Base-by-base conservation (phyloP, 2,329 filamentous ascomycete species). In the Fusarium illudens region DNA sequence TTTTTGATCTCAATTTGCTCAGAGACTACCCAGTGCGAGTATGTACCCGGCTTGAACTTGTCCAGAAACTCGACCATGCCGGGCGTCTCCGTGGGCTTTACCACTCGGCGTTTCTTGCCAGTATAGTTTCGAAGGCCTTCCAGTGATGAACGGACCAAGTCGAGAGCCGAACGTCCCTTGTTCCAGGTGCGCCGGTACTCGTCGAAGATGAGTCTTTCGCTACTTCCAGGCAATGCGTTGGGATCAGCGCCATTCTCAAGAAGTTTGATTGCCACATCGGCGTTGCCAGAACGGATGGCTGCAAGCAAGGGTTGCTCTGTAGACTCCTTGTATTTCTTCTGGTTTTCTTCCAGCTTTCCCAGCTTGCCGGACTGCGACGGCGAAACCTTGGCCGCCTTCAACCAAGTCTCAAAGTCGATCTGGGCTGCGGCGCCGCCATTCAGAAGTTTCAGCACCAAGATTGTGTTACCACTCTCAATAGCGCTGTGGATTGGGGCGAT, bases 281-380 rank as follows among this genome's bases (percentile, higher is more conserved):
- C 79, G 34, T 72, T 71, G n/a, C 74, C 77, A 27, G 56, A 62
- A 60, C 71, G 87, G 73, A 79, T 84, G 13, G 93, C 92, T 4
- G 83, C 60, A 10, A 93, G 81, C 13, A 96, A 79, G 0, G 93
- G 92, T 72, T 95, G 92, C 56, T 86, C 81, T 11, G 85, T 73
- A 2, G 70, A 74, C 6, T 76, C 62, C 4, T 81, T 75, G 75
- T 89, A 92, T 0, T 71, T 69, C 1, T 77, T 76, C 59, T 84
- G 77, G 57, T 88, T 89, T 0, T 76, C 51, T 20, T 90, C 85
- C 1, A 83, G 74, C 15, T 72, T 78, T 19, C 80, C 69, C 4
- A 82, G 73, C 3, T 71, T 68, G 9, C 32, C 52, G 1, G 71
- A 65, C 20, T 82, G 71, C 39, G 77, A 80, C 1, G 81, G 76